Conservation (phyloP, 2,329 filamentous ascomycete genomes). For the Fusarium duplospermum region DNA sequence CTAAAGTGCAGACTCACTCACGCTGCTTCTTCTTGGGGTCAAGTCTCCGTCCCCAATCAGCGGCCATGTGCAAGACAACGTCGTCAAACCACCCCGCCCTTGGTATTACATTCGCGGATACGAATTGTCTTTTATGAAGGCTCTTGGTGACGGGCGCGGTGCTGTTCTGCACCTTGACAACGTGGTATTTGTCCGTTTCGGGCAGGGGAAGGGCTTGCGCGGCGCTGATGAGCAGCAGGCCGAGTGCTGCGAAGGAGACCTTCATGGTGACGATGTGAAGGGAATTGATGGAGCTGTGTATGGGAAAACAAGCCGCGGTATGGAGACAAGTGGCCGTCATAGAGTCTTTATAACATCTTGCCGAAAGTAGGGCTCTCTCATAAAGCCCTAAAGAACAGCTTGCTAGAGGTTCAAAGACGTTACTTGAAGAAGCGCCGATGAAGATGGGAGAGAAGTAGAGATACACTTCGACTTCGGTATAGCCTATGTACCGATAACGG, state of each 20-base stretch:
- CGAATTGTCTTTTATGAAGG: not conserved
- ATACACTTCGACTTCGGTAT: conserved; percentile 77
- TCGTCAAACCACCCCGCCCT: too few species aligned
- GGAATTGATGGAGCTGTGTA: too few species aligned
- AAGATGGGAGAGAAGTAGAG: conserved; percentile 72
- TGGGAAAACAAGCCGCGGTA: not conserved
- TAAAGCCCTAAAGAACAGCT: not conserved
- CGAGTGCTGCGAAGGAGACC: not conserved
- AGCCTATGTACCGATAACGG: conserved; percentile 72
- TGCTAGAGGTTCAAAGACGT: conserved; percentile 71
- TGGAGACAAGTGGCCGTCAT: not conserved
- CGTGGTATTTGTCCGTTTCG: not conserved
- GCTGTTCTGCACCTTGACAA: not conserved
- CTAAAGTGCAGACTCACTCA: not conserved
- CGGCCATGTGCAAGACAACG: not conserved
- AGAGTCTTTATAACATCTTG: not conserved
- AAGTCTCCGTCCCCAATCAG: not conserved
- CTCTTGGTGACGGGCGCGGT: not conserved
- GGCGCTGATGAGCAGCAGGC: not conserved
- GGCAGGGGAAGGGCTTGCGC: not conserved
- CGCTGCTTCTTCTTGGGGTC: not conserved
- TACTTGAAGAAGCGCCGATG: conserved; percentile 73
- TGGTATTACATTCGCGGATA: too few species aligned
- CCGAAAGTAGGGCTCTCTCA: not conserved
- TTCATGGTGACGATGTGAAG: not conserved